Conservation (phyloP, 441 rosid species). For the Pelargonium citronellum region DNA sequence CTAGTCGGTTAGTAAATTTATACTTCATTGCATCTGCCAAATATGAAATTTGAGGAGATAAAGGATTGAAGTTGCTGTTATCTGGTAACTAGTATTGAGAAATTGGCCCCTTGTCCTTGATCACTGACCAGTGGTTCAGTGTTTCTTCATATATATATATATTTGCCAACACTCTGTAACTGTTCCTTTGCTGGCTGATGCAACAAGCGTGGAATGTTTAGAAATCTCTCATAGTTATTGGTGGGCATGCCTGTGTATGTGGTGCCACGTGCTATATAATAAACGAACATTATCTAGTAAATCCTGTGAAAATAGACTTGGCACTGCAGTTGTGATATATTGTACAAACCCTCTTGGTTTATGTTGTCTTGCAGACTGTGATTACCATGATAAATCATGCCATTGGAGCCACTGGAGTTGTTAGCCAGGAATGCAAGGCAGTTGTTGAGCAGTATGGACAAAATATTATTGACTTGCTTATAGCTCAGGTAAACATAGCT, state of each 20-base stretch:
- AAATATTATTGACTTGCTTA: constrained; percentile 57
- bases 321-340: neutral
- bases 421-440: constrained; percentile 60
- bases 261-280: neutral
- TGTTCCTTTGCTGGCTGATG: too few species aligned
- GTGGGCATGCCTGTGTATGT: neutral
- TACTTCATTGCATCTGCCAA: neutral
- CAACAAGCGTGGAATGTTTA: too few species aligned
- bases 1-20: neutral
- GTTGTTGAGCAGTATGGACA: constrained; percentile 64
- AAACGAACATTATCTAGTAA: neutral
- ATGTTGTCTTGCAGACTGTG: constrained; percentile 37
- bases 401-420: constrained; percentile 64
- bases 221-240: neutral
- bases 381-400: constrained; percentile 71
- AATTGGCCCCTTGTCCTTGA: too few species aligned
- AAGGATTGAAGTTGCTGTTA: neutral
- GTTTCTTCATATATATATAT: too few species aligned
- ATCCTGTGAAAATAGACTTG: neutral
- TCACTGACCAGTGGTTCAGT: too few species aligned
- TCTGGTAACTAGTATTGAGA: neutral
- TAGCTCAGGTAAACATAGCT: constrained; percentile 43
- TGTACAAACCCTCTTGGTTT: neutral
- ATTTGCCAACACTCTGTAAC: too few species aligned
- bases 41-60: neutral